Conservation (phyloP, 441 rosid species). For the Arabidopsis lyrata region DNA sequence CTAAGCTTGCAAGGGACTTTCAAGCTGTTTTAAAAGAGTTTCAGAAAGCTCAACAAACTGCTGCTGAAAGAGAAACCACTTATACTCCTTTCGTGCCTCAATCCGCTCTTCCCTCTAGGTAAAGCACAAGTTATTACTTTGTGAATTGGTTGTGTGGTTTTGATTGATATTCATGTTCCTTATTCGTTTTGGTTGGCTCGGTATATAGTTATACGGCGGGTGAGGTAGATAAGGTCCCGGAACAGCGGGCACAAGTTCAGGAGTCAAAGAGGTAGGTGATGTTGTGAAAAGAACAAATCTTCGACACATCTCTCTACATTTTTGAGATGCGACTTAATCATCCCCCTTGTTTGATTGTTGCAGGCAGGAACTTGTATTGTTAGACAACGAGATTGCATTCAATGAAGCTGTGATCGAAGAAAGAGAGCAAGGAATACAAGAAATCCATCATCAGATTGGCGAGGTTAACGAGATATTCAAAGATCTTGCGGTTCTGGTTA, state of each 20-base stretch:
- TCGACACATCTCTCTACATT: not conserved
- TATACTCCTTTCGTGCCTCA: conserved; percentile 84
- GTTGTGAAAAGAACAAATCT: not conserved
- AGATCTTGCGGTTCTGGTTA: conserved; percentile 91
- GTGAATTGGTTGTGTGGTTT: conserved; percentile 1
- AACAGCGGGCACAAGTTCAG: conserved; percentile 73
- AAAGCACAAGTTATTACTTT: conserved; percentile 6
- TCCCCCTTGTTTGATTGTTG: conserved; percentile 29
- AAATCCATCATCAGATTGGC: conserved; percentile 89
- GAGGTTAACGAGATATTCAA: conserved; percentile 93
- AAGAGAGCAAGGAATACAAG: conserved; percentile 92
- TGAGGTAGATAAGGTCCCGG: conserved; percentile 60
- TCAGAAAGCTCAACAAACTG: conserved; percentile 93
- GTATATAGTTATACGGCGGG: conserved; percentile 61
- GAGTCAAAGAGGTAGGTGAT: conserved; percentile 78
- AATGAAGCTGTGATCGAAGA: conserved; percentile 93
- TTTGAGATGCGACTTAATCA: conserved; percentile 22
- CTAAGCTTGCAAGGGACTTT: conserved; percentile 96
- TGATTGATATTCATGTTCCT: not conserved
- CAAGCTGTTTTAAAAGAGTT: conserved; percentile 91
- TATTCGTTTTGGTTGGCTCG: conserved; percentile 6
- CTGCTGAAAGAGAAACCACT: conserved; percentile 91
- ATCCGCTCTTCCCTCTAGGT: conserved; percentile 72
- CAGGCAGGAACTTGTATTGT: conserved; percentile 83
- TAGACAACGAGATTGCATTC: conserved; percentile 91